Evolutionary conservation across 2,329 filamentous ascomycete species (phyloP).

Genomic region (Celoporthe dispersa): DNA sequence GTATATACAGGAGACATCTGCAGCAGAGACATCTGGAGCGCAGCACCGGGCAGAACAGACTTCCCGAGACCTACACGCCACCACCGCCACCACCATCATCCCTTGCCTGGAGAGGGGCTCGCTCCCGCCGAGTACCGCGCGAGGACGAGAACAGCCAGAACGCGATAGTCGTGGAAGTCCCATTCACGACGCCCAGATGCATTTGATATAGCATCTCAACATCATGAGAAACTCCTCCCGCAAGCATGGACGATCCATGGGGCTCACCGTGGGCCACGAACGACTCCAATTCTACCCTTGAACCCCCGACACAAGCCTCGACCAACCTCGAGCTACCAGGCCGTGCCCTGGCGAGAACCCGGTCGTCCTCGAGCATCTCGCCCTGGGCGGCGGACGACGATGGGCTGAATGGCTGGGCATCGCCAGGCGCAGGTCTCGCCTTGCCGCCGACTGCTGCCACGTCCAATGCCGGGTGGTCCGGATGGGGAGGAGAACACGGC

Average conservation of each 20-base stretch:
- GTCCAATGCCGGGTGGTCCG: conserved; percentile 37
- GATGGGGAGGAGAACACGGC: conserved; percentile 34
- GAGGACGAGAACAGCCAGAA: conserved; percentile 7
- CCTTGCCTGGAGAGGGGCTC: conserved; percentile 2
- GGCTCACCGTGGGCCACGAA: conserved; percentile 61
- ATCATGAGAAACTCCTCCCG: conserved; percentile 34
- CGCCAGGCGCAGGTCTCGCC: conserved; percentile 36
- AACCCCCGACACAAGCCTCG: conserved; percentile 48
- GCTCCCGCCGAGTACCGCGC: neutral
- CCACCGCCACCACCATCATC: neutral
- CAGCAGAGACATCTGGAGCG: neutral
- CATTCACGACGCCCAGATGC: conserved; percentile 22
- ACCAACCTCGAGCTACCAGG: conserved; percentile 38
- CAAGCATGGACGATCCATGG: conserved; percentile 66
- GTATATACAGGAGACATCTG: neutral
- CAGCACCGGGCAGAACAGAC: neutral
- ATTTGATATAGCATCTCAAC: conserved; percentile 20
- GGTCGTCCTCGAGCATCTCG: conserved; percentile 39
- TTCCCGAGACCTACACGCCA: neutral
- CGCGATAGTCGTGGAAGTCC: conserved; percentile 20
- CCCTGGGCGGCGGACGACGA: conserved; percentile 49
- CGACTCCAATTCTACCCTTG: conserved; percentile 35
- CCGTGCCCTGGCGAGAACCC: conserved; percentile 36
- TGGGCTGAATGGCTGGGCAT: conserved; percentile 45
- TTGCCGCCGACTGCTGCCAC: conserved; percentile 32